These are phyloP conservation scores for Coemansia sp. DNA, from an alignment of 192 early-diverging fungal genomes.

Conservation along the genomic window DNA sequence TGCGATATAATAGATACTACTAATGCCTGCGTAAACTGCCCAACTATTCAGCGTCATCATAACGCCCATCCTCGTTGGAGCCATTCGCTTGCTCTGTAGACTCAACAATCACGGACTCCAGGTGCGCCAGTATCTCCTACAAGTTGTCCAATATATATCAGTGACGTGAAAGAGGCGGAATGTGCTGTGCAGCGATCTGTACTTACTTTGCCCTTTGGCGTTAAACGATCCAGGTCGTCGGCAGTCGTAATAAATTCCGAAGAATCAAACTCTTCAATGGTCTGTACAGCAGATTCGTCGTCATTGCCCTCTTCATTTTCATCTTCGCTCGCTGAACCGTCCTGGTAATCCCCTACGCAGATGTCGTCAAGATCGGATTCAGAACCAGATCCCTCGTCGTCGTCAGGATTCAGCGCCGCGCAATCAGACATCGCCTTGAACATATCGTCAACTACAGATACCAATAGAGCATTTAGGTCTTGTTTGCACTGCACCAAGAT, in stretches of 20 bases:
- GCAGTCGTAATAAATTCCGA: conserved; percentile 31
- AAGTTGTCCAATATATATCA: background rate
- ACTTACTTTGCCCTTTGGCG: conserved; percentile 25
- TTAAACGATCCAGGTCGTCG: conserved; percentile 35
- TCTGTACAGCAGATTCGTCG: conserved; percentile 10
- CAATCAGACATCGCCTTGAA: conserved; percentile 45
- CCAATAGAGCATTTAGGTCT: background rate
- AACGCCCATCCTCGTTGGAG: conserved; percentile 1
- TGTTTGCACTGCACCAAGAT: background rate
- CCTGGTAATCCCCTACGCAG: background rate
- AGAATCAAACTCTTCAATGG: conserved; percentile 24
- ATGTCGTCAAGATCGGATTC: background rate
- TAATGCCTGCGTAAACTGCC: background rate
- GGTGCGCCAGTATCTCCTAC: conserved; percentile 26
- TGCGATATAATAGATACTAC: background rate
- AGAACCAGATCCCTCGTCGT: background rate
- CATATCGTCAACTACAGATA: conserved; percentile 27
- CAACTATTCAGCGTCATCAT: conserved; percentile 19
- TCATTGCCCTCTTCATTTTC: background rate
- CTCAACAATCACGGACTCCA: conserved; percentile 32
- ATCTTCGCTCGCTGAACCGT: background rate
- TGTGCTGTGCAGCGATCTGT: background rate
- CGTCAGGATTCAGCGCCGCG: conserved; percentile 34
- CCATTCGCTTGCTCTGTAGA: background rate
- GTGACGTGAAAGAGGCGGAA: background rate